phyloP scores from a whole-genome alignment of 116 monocot species.

The Papilionanthe hybrid region DNA sequence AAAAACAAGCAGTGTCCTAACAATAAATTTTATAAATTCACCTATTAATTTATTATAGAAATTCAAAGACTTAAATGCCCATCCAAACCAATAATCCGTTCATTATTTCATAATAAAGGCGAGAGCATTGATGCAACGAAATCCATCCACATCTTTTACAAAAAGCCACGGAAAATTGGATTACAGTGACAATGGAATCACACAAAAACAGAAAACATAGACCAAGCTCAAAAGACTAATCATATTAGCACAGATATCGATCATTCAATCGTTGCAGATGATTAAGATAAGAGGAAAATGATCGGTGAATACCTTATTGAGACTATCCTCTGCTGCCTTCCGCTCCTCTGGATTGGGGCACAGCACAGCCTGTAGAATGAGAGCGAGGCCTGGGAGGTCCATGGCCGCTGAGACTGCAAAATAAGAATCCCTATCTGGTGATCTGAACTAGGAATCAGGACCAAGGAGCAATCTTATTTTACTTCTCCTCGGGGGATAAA shows the following conservation, averaged over 20 bases:
- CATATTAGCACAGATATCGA: background rate
- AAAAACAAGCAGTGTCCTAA: background rate
- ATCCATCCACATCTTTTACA: background rate
- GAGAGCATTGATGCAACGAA: background rate
- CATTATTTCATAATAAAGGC: background rate
- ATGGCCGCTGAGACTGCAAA: constrained; percentile 15
- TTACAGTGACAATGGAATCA: background rate
- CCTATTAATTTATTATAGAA: background rate
- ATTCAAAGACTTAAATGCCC: background rate
- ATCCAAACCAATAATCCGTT: background rate
- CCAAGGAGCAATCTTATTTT: constrained; percentile 1
- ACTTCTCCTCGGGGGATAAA: background rate
- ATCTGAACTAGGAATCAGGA: background rate
- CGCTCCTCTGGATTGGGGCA: constrained; percentile 73
- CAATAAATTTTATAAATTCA: background rate
- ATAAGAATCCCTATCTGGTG: constrained; percentile 2
- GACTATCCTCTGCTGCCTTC: constrained; percentile 80
- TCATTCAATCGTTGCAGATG: background rate
- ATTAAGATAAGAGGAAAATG: background rate
- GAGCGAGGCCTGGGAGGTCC: constrained; percentile 62
- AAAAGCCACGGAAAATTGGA: background rate
- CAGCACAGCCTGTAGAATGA: constrained; percentile 68
- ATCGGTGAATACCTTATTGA: constrained; percentile 53
- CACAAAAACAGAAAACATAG: background rate
- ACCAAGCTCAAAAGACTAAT: background rate